Base-by-base conservation (phyloP, 257 asterid genomes). In the Voacanga thouarsii region DNA sequence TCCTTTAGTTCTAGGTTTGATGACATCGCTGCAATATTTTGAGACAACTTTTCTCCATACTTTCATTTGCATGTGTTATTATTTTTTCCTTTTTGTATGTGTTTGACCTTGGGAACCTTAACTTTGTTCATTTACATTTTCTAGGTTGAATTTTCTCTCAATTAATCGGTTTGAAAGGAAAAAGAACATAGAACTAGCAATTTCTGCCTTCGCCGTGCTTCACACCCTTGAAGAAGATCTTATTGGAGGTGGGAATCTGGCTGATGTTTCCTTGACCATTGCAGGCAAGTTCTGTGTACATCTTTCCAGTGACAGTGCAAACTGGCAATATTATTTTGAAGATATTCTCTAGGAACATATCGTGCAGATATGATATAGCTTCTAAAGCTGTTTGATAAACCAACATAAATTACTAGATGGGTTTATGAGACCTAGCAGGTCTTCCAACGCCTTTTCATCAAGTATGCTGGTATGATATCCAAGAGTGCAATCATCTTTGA, bases 161-260 rank as follows among this genome's bases (percentile, higher is more conserved):
- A 93, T 96, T 86, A 96, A 96, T 78, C 96, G 99, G 56, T 96
- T 91, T 84, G 99, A 96, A 76, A 88, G 96, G 89, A 93, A 93
- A 80, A 96, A 96, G 92, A 93, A 96, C 81, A 92, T 96, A 69
- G 94, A 88, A 60, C 87, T 96, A 78, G 99, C 99, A 77, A 88
- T 96, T 83, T 90, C 97, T 68, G 94, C 99, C 39, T 93, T 96
- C 72, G 92, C 98, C 37, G 86, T 72, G 89, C 91, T 96, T 71
- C 85, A 79, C 82, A 84, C 76, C 67, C 78, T 74, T 75, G 83
- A 83, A 70, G 55, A 67, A 41, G 87, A 84, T 67, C 76, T 80
- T 70, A 79, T 77, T 78, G 80, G 82, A 51, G 86, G 80, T 70
- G 88, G 75, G 85, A 68, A 79, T 26, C 77, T 79, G 79, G 81